phyloP scores from a whole-genome alignment of 164 flowering plant genomes.

The Kingdonia uniflora region DNA sequence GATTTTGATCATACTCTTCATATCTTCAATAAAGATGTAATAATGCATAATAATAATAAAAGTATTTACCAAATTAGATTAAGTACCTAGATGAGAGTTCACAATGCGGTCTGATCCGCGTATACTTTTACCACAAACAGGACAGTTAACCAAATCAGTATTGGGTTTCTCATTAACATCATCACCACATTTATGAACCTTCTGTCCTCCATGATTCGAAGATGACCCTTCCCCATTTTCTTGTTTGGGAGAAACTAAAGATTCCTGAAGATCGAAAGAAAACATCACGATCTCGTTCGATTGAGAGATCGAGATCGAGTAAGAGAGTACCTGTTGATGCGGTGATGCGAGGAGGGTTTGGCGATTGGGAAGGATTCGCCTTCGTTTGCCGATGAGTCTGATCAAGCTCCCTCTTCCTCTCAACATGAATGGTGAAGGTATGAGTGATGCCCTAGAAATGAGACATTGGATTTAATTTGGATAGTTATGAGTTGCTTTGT shows the following conservation, averaged over 20 bases:
- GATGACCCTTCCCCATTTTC: conserved; percentile 10
- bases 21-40: too few relatives aligned
- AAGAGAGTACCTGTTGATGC: conserved; percentile 6
- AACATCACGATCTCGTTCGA: too few relatives aligned
- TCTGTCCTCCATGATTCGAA: too few relatives aligned
- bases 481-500: too few relatives aligned
- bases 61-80: too few relatives aligned
- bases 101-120: conserved; percentile 29
- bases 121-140: conserved; percentile 51
- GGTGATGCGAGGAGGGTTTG: conserved; percentile 26
- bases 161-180: conserved; percentile 3
- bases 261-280: conserved; percentile 4
- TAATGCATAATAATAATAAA: too few relatives aligned
- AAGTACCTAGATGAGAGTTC: conserved; percentile 74
- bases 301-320: background rate
- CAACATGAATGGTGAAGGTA: conserved; percentile 28
- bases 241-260: conserved; percentile 2
- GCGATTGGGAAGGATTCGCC: conserved; percentile 57
- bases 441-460: too few relatives aligned
- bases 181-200: too few relatives aligned
- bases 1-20: too few relatives aligned
- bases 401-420: conserved; percentile 64
- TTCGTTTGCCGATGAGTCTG: conserved; percentile 68
- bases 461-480: too few relatives aligned
- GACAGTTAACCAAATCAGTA: conserved; percentile 49